Base-by-base conservation (phyloP, 2,329 filamentous ascomycete genomes). In the Didymosphaeria variabile region DNA sequence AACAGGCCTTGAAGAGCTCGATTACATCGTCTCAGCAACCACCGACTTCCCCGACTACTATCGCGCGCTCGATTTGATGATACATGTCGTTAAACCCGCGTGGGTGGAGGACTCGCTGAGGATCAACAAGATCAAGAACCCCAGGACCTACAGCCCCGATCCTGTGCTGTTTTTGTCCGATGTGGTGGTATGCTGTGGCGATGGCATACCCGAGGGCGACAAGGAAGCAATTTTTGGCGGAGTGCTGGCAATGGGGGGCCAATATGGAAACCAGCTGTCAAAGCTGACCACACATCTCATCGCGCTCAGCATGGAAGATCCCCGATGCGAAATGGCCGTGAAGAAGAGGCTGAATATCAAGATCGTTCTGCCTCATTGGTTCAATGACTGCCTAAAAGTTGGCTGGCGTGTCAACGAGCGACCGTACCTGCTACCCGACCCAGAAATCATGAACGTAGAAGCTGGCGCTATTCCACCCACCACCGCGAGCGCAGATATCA, bases 361-460 rank as follows among this genome's bases (percentile, higher is more conserved):
- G 78, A 90, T 97, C 61, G 92, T 99, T 19, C 83, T 99, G 55
- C 95, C 95, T 40, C 95, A 98, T 75, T 98, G 95, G 93, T 97
- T 99, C 74, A 94, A 98, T 70, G 94, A 97, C 76, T 99, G 95
- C 79, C 87, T 99, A 68, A 95, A 92, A 78, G 87, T 99, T 31
- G 94, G 94, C 53, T 94, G 93, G 78, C 89, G 92, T 61, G 97
- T 99, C 68, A 91, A 92, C 68, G 95, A 99, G 76, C 82, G 84
- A 7, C 95, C 95, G 0, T 99, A 99, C 74, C 81, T 87, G 21
- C 84, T 98, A 1, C 95, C 95, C 1, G 85, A 98, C 66, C 91
- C 95, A 1, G 92, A 96, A 66, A 91, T 97, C 36, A 82, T 97
- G 26, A 67, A 72, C 15, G 49, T 58, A 8, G 64, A 74, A 52